Evolutionary conservation across 352 stramenopile genomes (phyloP).

Genomic region (Pythium angustatum): DNA sequence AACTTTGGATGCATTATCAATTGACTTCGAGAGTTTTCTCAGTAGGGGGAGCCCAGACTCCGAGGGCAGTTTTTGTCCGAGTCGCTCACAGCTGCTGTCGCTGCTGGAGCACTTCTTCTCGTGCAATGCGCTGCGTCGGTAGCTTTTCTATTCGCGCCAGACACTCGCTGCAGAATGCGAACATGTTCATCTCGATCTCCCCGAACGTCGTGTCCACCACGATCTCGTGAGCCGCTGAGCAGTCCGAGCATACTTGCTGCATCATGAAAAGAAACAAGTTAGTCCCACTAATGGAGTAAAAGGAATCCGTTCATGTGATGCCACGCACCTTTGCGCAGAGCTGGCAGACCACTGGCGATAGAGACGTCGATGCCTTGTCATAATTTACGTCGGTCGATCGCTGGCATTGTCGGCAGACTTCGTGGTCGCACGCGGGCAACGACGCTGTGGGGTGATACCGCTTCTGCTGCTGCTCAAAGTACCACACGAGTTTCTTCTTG

Average conservation of each 20-base stretch:
- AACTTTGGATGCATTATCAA: too few species aligned
- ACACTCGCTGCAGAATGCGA: constrained; percentile 19
- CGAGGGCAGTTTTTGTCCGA: too few species aligned
- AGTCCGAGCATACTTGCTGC: constrained; percentile 18
- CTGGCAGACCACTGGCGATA: too few species aligned
- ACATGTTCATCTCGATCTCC: not conserved
- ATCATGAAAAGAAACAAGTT: not conserved
- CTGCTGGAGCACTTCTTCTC: not conserved
- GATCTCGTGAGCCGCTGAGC: constrained; percentile 7
- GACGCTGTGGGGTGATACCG: not conserved
- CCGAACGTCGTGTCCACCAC: constrained; percentile 8
- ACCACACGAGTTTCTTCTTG: constrained; percentile 51
- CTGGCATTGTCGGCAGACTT: not conserved
- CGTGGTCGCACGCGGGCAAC: not conserved
- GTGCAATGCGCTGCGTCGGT: constrained; percentile 5
- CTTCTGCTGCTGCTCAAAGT: constrained; percentile 30
- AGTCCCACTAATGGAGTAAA: too few species aligned
- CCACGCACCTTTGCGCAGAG: constrained; percentile 17
- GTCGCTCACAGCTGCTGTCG: too few species aligned
- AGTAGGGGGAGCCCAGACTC: too few species aligned
- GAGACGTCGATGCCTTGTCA: too few species aligned
- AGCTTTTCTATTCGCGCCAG: not conserved
- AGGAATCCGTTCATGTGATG: too few species aligned
- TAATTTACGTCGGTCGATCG: not conserved
- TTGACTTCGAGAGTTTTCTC: too few species aligned